Base-by-base conservation (phyloP, 176 grass and related monocot genomes). In the Luzula sylvatica region DNA sequence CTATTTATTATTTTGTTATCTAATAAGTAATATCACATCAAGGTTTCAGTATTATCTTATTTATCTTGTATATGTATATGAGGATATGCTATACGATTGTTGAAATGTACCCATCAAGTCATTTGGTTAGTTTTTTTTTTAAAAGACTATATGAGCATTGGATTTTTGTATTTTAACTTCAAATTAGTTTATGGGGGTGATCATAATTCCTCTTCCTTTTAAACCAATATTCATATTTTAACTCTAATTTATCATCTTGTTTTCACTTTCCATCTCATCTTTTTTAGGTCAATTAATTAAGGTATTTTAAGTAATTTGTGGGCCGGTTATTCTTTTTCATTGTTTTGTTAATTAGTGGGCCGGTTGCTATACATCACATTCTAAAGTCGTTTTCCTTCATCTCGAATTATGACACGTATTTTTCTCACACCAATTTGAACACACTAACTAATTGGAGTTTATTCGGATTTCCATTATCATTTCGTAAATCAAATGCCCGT, bases 41-140 rank as follows among this genome's bases (percentile, higher is more conserved):
- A 35, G 7, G 30, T 49, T 54, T 28, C 8, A 15, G 11, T 54
- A 61, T 41, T 59, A 39, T 30, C 11, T 21, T 38, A 7, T 40
- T 3, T 5, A 39, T 20, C 2, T 28, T 55, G 52, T 15, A 55
- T 11, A 17, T 23, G 0, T 8, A n/a, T 20, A 35, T 43, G 11
- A 28, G 25, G 59, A 64, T 64, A 50, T 64, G 24, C 29, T 64
- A 64, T 26, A 49, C 11, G 20, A 32, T 27, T 45, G 59, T 18
- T 64, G 41, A 2, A 45, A 64, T 49, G 59, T 64, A 64, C 24
- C 59, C 59, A 64, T 64, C 59, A 49, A 29, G 20, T 41, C 20
- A 45, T 61, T 57, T 61, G 30, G 9, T 35, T 35, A 4, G 9
- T 35, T 35, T 35, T 35, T 4, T 35, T 35, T 4, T 35, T 35